These are phyloP conservation scores for Trypanosoma lewisi DNA, from an alignment of 208 protist species.

Conservation along the genomic window DNA sequence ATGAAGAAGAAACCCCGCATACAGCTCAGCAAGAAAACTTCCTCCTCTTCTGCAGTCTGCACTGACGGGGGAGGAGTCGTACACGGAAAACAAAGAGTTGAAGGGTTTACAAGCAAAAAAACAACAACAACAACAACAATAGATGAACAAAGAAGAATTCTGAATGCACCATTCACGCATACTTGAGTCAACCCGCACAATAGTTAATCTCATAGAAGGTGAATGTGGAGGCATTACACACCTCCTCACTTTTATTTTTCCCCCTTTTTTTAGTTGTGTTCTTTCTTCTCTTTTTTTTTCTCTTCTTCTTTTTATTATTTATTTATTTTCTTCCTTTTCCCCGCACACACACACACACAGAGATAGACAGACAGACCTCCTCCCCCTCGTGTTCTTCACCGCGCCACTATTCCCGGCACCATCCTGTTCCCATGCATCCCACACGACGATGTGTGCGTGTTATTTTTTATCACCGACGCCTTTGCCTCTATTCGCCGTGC, in stretches of 20 bases:
- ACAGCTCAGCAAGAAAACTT: too few species aligned
- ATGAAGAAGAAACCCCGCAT: too few species aligned
- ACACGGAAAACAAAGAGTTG: background rate
- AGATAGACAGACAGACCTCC: background rate
- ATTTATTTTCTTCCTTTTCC: background rate
- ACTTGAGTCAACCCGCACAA: conserved; percentile 6
- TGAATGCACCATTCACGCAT: background rate
- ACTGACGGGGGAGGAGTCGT: too few species aligned
- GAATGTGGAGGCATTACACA: too few species aligned
- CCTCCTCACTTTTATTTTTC: background rate
- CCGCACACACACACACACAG: background rate
- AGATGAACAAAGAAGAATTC: background rate
- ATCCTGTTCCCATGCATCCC: too few species aligned
- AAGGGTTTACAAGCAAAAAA: background rate
- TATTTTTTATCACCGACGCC: too few species aligned
- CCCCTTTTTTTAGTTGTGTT: background rate
- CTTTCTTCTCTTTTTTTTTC: background rate
- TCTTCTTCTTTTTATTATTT: background rate
- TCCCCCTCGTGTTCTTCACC: background rate
- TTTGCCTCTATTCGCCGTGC: too few species aligned
- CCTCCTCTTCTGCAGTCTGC: too few species aligned
- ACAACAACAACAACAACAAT: background rate
- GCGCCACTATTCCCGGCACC: too few species aligned
- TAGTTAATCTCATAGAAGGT: background rate
- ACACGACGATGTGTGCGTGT: too few species aligned